Evolutionary conservation across 2,329 filamentous ascomycete species (phyloP).

Genomic region (Incumbomyces delicatus): DNA sequence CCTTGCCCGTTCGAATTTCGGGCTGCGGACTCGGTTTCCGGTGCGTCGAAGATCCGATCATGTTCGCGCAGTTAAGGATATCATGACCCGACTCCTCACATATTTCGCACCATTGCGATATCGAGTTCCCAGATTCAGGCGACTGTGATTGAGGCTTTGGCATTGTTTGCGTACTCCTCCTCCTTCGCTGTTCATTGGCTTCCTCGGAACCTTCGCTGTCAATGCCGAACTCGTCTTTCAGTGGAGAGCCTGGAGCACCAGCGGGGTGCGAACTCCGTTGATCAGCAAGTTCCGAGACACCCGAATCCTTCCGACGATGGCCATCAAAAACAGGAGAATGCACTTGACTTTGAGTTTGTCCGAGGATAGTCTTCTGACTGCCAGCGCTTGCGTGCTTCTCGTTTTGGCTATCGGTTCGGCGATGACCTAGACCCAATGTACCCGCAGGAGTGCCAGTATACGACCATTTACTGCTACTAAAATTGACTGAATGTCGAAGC

Average conservation of each 20-base stretch:
- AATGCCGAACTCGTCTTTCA: constrained; percentile 4
- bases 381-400: constrained; percentile 5
- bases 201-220: constrained; percentile 5
- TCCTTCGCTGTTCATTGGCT: constrained; percentile 5
- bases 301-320: constrained; percentile 1
- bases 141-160: constrained; percentile 21
- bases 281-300: neutral
- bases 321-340: neutral
- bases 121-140: constrained; percentile 38
- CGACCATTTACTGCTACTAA: constrained; percentile 4
- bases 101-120: constrained; percentile 69
- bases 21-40: constrained; percentile 6
- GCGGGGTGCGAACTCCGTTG: neutral
- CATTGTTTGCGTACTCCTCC: neutral
- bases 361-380: constrained; percentile 2
- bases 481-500: constrained; percentile 39
- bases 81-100: constrained; percentile 89
- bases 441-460: neutral
- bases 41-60: constrained; percentile 34
- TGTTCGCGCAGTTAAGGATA: constrained; percentile 86
- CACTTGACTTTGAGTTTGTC: neutral
- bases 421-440: constrained; percentile 4
- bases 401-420: neutral
- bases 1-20: constrained; percentile 11
- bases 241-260: neutral